Conservation (phyloP, 2,329 filamentous ascomycete genomes). For the Penicillium sp. region DNA sequence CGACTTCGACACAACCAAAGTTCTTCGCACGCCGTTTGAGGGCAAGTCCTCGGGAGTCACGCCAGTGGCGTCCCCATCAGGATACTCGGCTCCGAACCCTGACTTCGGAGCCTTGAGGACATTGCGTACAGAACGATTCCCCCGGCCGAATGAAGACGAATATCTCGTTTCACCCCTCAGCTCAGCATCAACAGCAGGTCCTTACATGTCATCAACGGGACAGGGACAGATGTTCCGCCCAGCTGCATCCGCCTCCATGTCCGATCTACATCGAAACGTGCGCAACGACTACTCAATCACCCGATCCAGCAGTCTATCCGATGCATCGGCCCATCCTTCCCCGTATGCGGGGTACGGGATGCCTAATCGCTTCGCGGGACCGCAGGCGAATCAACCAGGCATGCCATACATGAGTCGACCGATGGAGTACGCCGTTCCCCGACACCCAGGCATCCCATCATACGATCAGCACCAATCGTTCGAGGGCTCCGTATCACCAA, state of each 20-base stretch:
- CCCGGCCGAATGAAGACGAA: constrained; percentile 38
- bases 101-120: constrained; percentile 35
- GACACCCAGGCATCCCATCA: constrained; percentile 27
- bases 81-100: constrained; percentile 41
- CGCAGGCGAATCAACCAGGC: constrained; percentile 25
- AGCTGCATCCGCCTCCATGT: constrained; percentile 26
- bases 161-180: constrained; percentile 41
- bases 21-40: constrained; percentile 57
- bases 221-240: constrained; percentile 32
- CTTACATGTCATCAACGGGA: constrained; percentile 36
- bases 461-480: constrained; percentile 33
- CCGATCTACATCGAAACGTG: constrained; percentile 31
- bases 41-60: constrained; percentile 49
- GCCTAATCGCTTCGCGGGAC: constrained; percentile 28
- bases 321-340: constrained; percentile 29
- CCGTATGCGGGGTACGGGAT: constrained; percentile 28
- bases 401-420: constrained; percentile 31
- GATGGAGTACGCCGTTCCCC: constrained; percentile 31
- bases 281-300: constrained; percentile 31
- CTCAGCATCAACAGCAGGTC: constrained; percentile 36
- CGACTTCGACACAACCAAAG: constrained; percentile 61
- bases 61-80: constrained; percentile 49
- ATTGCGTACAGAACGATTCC: constrained; percentile 36
- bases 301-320: constrained; percentile 40
- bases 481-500: constrained; percentile 38